These are phyloP conservation scores for Parasarocladium wereldwijsianum DNA, from an alignment of 2,329 filamentous ascomycete genomes.

Conservation along the genomic window DNA sequence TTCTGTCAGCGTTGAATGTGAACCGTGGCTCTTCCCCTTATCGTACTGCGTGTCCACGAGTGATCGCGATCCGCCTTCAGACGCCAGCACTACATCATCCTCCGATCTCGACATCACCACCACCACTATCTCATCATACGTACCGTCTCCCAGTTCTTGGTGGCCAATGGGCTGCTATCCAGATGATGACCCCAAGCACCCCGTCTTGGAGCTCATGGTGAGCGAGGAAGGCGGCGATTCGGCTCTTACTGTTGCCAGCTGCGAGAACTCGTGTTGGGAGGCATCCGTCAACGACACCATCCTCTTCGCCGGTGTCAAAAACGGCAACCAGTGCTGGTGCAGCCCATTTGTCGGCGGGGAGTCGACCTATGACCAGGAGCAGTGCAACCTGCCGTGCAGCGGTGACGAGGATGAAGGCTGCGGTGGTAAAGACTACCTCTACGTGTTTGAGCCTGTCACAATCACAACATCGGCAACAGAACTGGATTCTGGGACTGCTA, in stretches of 20 bases:
- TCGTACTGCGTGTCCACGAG: conserved; percentile 10
- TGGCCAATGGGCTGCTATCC: conserved; percentile 21
- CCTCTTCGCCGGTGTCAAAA: conserved; percentile 7
- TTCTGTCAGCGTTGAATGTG: conserved; percentile 9
- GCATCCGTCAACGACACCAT: conserved; percentile 5
- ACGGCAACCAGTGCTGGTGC: conserved; percentile 10
- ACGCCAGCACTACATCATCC: conserved; percentile 5
- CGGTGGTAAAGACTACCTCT: conserved; percentile 8
- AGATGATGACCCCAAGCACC: conserved; percentile 14
- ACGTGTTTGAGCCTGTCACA: conserved; percentile 14
- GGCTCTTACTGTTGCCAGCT: conserved; percentile 15
- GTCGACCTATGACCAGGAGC: conserved; percentile 4
- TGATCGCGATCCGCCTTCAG: conserved; percentile 3
- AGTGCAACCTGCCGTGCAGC: conserved; percentile 8
- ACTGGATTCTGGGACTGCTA: too few species aligned
- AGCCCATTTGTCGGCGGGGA: conserved; percentile 7
- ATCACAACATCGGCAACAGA: too few species aligned
- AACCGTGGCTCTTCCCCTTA: conserved; percentile 5
- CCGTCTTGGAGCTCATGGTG: conserved; percentile 16
- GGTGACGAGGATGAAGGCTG: conserved; percentile 8
- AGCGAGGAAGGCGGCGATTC: conserved; percentile 7
- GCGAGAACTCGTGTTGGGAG: conserved; percentile 19
- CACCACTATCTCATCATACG: conserved; percentile 1
- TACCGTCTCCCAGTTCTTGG: conserved; percentile 9
- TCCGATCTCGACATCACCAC: conserved; percentile 4